Conservation (phyloP, 192 early-diverging fungal genomes). For the Coemansia pectinata region DNA sequence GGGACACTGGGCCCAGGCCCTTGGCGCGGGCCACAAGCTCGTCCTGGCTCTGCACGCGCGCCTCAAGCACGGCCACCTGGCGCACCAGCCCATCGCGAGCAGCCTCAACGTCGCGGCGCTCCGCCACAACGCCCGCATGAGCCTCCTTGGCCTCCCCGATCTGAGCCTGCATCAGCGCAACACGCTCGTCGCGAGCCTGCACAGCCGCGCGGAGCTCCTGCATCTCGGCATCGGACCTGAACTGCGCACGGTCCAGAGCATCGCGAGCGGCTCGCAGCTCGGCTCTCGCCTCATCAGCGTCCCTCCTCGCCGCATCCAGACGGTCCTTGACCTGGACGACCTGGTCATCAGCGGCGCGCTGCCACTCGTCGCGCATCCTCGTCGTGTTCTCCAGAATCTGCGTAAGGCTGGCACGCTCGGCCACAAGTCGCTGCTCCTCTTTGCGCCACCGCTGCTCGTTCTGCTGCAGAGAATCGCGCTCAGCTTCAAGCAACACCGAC, state of each 20-base stretch:
- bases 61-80: conserved; percentile 53
- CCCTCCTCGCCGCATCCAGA: conserved; percentile 27
- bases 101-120: conserved; percentile 56
- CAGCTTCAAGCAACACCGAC: conserved; percentile 57
- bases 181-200: conserved; percentile 33
- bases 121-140: conserved; percentile 54
- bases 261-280: conserved; percentile 38
- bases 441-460: conserved; percentile 44
- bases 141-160: conserved; percentile 35
- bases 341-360: conserved; percentile 31
- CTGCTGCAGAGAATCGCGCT: conserved; percentile 38
- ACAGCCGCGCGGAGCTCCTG: conserved; percentile 36
- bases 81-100: conserved; percentile 52
- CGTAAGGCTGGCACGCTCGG: conserved; percentile 48
- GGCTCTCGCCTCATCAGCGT: conserved; percentile 17
- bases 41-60: conserved; percentile 50
- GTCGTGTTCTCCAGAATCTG: conserved; percentile 56
- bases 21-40: conserved; percentile 53
- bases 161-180: conserved; percentile 25
- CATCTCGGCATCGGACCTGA: conserved; percentile 33
- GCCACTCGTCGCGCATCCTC: conserved; percentile 50
- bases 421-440: conserved; percentile 40
- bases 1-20: conserved; percentile 33
- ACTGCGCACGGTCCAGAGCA: conserved; percentile 28
- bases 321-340: conserved; percentile 20